phyloP scores from a whole-genome alignment of 257 asterid genomes.

The Salvia miltiorrhiza region DNA sequence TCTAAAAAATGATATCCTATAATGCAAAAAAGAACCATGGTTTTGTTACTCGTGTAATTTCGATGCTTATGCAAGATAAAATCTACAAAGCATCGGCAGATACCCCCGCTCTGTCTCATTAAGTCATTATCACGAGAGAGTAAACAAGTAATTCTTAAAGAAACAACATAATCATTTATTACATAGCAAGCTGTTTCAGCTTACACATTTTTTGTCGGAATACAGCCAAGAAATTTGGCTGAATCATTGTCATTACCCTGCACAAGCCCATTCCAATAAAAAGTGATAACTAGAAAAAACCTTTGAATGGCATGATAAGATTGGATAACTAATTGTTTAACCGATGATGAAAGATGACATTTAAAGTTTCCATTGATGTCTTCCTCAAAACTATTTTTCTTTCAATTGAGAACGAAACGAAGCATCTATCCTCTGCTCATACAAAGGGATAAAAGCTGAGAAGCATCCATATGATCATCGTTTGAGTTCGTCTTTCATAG shows the following conservation, averaged over 20 bases:
- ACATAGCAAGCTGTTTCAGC: not conserved
- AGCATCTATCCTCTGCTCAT: not conserved
- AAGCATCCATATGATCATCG: too few relatives aligned
- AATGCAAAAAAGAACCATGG: slow-evolving; percentile 12
- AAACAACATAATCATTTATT: not conserved
- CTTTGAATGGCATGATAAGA: not conserved
- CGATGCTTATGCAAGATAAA: slow-evolving; percentile 6
- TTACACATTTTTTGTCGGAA: not conserved
- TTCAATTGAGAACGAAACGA: not conserved
- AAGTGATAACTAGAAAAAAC: too few relatives aligned
- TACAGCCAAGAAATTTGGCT: not conserved
- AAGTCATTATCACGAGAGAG: not conserved
- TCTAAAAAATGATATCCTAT: slow-evolving; percentile 49
- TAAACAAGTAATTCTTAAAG: not conserved
- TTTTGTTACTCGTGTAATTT: not conserved
- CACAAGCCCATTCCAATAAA: too few relatives aligned
- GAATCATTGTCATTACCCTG: too few relatives aligned
- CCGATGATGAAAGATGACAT: not conserved
- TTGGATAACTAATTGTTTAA: not conserved
- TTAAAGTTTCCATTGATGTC: not conserved
- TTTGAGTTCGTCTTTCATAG: too few relatives aligned
- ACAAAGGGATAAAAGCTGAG: too few relatives aligned
- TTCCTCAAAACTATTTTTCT: not conserved
- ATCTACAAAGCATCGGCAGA: not conserved
- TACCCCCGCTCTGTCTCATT: too few relatives aligned